phyloP scores from a whole-genome alignment of 2,329 filamentous ascomycete species.

The Beauveria sp. region DNA sequence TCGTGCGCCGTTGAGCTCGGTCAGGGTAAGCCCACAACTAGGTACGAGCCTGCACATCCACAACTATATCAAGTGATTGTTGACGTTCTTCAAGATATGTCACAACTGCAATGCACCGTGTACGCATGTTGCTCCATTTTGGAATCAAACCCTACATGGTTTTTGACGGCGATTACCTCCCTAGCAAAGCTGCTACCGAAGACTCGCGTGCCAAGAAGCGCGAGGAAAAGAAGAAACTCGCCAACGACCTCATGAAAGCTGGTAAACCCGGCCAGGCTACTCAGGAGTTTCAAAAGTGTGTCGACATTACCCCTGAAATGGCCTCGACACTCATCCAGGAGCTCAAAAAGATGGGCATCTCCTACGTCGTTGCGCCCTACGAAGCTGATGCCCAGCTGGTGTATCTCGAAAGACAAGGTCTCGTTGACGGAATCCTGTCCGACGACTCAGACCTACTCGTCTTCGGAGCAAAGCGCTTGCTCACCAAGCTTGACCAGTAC shows the following conservation, averaged over 20 bases:
- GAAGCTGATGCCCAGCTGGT: conserved; percentile 96
- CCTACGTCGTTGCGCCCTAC: conserved; percentile 92
- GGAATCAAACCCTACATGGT: conserved; percentile 91
- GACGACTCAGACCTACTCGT: conserved; percentile 96
- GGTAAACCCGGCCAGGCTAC: conserved; percentile 77
- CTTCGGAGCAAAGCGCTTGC: conserved; percentile 81
- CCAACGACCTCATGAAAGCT: conserved; percentile 71
- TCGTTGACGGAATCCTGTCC: conserved; percentile 82
- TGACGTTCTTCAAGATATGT: conserved; percentile 56
- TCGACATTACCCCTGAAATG: conserved; percentile 96
- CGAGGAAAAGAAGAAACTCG: conserved; percentile 66
- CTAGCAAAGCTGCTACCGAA: conserved; percentile 88
- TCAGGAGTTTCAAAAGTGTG: conserved; percentile 83
- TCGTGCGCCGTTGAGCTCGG: conserved; percentile 88
- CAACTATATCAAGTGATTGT: not conserved
- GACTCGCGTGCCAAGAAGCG: conserved; percentile 65
- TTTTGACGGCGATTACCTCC: conserved; percentile 91
- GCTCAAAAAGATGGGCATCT: conserved; percentile 68
- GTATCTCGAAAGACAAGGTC: conserved; percentile 79
- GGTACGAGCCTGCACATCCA: conserved; percentile 44
- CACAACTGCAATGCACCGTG: conserved; percentile 81
- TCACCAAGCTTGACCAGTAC: conserved; percentile 92
- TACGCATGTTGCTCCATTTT: conserved; percentile 90
- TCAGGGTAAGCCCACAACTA: conserved; percentile 77
- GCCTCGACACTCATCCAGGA: conserved; percentile 86